Base-by-base conservation (phyloP, 768 basidiomycete genomes). In the Boletus sp. region DNA sequence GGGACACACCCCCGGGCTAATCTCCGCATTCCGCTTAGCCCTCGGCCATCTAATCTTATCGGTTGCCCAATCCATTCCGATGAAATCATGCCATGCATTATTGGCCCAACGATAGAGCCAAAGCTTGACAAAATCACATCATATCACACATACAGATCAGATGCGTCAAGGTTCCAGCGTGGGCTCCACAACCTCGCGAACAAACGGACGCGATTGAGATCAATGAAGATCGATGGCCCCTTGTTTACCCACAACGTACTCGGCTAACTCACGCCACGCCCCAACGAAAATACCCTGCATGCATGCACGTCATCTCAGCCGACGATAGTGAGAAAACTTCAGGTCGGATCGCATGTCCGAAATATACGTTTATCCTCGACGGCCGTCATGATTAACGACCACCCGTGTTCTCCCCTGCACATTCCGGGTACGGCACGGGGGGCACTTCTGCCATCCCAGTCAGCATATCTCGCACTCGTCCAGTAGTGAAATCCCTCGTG, bases 401-500 rank as follows among this genome's bases (percentile, higher is more conserved):
- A 29, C 13, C 50, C 51, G 15, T 15, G 13, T 23, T 34, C 40
- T 52, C 50, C 50, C 19, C 23, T 6, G 63, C 60, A 1, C 61
- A 58, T 8, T 45, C 55, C 8, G 70, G 66, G 47, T 68, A 70
- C 2, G 54, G 43, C 42, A 70, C 53, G 6, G 57, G 47, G 19
- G 47, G 25, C 32, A 66, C 29, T 9, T 56, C 52, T 14, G 39
- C 68, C 62, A 70, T 51, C 13, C 42, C 46, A 46, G 54, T 53
- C 8, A 72, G 54, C 57, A 64, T 49, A 25, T 60, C 59, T 29
- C 63, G 66, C 41, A 70, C 62, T 13, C 52, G 64, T 29, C 33
- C 40, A 13, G 55, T 64, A 56, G 79, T 77, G 58, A 87, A 68
- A 56, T 82, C 82, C 29, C 68, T 67, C 25, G 75, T 66, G 10